phyloP scores from a whole-genome alignment of 177 flowering plant genomes.

The Vitis hybrid region DNA sequence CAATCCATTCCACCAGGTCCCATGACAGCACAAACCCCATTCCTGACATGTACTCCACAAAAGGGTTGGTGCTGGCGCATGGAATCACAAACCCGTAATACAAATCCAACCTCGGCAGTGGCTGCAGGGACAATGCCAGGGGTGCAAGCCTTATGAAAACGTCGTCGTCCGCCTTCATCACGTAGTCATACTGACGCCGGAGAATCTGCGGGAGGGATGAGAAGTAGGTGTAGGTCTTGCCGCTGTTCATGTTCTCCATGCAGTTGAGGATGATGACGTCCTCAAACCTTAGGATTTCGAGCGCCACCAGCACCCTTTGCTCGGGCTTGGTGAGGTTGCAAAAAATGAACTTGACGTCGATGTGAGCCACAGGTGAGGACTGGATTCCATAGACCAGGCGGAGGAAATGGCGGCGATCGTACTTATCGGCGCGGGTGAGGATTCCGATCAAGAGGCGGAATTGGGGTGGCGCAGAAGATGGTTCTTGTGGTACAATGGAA shows the following conservation, averaged over 20 bases:
- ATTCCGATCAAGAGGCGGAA: constrained; percentile 56
- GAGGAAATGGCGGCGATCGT: constrained; percentile 65
- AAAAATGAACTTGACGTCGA: constrained; percentile 52
- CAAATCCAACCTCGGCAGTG: constrained; percentile 45
- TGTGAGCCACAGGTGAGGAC: constrained; percentile 38
- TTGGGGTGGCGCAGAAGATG: neutral
- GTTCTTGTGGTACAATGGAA: neutral
- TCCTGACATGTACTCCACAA: constrained; percentile 63
- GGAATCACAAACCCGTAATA: constrained; percentile 70
- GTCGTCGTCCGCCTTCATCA: constrained; percentile 77
- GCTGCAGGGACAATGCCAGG: constrained; percentile 32
- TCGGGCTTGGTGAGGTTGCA: constrained; percentile 63
- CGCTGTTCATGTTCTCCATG: constrained; percentile 62
- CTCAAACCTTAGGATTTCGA: constrained; percentile 53
- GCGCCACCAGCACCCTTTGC: constrained; percentile 42
- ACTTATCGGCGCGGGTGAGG: constrained; percentile 47
- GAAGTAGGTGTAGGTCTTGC: constrained; percentile 66
- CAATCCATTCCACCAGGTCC: constrained; percentile 64
- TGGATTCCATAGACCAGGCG: constrained; percentile 60
- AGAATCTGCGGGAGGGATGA: constrained; percentile 45
- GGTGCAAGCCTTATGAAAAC: constrained; percentile 40
- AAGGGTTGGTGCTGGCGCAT: constrained; percentile 52
- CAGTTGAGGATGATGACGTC: constrained; percentile 66
- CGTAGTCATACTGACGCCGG: constrained; percentile 39
- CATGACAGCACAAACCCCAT: constrained; percentile 70